Conservation (phyloP, 768 basidiomycete species). For the Macrocybe gigantea region DNA sequence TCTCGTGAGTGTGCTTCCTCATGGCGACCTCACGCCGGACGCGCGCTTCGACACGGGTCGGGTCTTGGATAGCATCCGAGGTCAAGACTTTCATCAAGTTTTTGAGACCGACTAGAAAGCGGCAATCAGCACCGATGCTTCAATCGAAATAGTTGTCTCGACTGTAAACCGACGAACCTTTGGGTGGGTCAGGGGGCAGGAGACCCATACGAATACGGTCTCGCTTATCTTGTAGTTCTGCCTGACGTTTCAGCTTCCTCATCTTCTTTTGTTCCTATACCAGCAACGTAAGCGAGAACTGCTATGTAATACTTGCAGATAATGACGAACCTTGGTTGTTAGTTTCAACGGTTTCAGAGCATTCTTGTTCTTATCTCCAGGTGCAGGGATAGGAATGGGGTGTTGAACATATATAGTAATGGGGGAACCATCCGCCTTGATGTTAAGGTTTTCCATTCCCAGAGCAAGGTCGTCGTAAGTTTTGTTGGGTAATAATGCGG, state of each 20-base stretch:
- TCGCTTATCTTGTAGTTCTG: conserved; percentile 89
- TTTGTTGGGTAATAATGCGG: conserved; percentile 72
- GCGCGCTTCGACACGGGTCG: conserved; percentile 94
- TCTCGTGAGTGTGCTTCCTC: conserved; percentile 85
- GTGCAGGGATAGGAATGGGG: conserved; percentile 92
- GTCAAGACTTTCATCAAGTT: conserved; percentile 98
- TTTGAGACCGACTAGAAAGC: conserved; percentile 69
- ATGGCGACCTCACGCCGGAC: conserved; percentile 91
- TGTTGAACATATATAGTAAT: conserved; percentile 93
- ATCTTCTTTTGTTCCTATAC: conserved; percentile 91
- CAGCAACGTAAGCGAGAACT: conserved; percentile 10
- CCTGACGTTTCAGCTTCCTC: conserved; percentile 81
- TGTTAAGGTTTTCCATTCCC: conserved; percentile 54
- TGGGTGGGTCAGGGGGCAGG: conserved; percentile 90
- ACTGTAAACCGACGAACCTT: conserved; percentile 48
- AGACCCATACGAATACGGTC: conserved; percentile 96
- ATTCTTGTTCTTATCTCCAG: conserved; percentile 76
- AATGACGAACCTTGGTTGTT: conserved; percentile 69
- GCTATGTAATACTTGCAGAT: neutral
- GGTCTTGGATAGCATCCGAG: conserved; percentile 94
- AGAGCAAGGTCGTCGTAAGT: conserved; percentile 69
- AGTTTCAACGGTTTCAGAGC: conserved; percentile 84
- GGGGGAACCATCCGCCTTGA: conserved; percentile 62
- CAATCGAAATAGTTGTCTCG: neutral
- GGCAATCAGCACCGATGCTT: neutral